Base-by-base conservation (phyloP, 495 filamentous ascomycete species). In the Annulohypoxylon maeteangense region DNA sequence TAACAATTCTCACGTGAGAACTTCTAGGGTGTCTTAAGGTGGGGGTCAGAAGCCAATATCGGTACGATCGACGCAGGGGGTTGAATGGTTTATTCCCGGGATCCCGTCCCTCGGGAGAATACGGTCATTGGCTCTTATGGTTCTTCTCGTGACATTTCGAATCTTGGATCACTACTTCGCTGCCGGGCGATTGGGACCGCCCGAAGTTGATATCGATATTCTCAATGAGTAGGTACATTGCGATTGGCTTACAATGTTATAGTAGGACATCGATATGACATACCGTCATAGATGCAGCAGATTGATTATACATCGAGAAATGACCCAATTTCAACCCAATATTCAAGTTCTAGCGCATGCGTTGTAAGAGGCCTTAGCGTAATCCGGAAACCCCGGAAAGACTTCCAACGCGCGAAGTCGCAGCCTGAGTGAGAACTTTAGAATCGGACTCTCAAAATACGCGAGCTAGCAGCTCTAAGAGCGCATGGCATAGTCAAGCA, bases 31-130 rank as follows among this genome's bases (percentile, higher is more conserved):
- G 70, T 16, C 22, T 61, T 22, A 50, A 36, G 20, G 70, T 73
- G 70, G 70, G 70, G 70, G 70, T 73, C 70, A 69, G 51, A 29
- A 20, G 61, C 60, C 54, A 61, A 54, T 65, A 62, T 65, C 51
- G 57, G 66, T 60, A 69, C 56, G 70, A 69, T 73, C 70, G 70
- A 73, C 70, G 45, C 70, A 73, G 70, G 70, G 70, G 70, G 47
- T 48, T 32, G 23, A 44, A 56, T 66, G 42, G 31, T n/a, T 66
- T 69, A 69, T 73, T 73, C 51, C 70, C 70, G 65, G 22, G 62
- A 60, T 54, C 65, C 59, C 54, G 62, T 56, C 45, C 48, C 61
- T 66, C 55, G 65, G 70, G 59, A 62, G 65, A 50, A 31, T 29
- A 38, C 23, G 32, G 56, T 54, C 5, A 65, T 65, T 65, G 64